These are phyloP conservation scores for Platanthera zijinensis DNA, from an alignment of 106 monocot genomes.

Conservation along the genomic window DNA sequence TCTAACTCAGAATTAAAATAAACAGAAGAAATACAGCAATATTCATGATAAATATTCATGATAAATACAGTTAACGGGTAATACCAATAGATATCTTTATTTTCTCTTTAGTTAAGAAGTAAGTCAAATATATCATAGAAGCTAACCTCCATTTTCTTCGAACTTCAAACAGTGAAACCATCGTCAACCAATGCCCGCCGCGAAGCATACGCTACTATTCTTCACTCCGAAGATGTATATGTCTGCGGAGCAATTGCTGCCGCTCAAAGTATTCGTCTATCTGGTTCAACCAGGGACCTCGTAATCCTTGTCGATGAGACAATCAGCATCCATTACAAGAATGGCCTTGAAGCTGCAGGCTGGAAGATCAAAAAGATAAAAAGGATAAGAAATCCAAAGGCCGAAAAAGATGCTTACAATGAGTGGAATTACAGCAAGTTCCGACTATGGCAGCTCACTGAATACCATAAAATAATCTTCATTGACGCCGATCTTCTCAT, in stretches of 20 bases:
- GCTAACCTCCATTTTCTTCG: background rate
- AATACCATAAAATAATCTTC: slow-evolving; percentile 71
- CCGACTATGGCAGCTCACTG: slow-evolving; percentile 75
- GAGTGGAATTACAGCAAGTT: slow-evolving; percentile 94
- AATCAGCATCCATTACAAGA: slow-evolving; percentile 41
- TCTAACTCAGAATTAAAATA: background rate
- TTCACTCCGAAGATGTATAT: slow-evolving; percentile 55
- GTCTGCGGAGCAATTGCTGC: slow-evolving; percentile 72
- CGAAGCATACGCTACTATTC: slow-evolving; percentile 71
- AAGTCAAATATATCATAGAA: background rate
- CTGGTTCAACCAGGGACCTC: slow-evolving; percentile 60
- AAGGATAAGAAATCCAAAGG: slow-evolving; percentile 68
- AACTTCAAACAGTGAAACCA: slow-evolving; percentile 21
- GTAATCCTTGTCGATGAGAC: slow-evolving; percentile 62
- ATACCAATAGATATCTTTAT: background rate
- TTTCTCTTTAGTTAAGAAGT: background rate
- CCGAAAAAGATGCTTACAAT: slow-evolving; percentile 55
- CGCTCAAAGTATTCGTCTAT: slow-evolving; percentile 66
- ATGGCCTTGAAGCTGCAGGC: slow-evolving; percentile 54
- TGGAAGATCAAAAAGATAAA: slow-evolving; percentile 63
- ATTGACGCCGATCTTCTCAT: slow-evolving; percentile 70
- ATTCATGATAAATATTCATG: background rate
- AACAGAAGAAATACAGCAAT: background rate
- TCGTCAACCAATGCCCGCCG: slow-evolving; percentile 25
- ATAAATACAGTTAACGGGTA: background rate